Evolutionary conservation across 225 moss, liverwort and hornwort genomes (phyloP).

Genomic region (Takakia lepidozioides): DNA sequence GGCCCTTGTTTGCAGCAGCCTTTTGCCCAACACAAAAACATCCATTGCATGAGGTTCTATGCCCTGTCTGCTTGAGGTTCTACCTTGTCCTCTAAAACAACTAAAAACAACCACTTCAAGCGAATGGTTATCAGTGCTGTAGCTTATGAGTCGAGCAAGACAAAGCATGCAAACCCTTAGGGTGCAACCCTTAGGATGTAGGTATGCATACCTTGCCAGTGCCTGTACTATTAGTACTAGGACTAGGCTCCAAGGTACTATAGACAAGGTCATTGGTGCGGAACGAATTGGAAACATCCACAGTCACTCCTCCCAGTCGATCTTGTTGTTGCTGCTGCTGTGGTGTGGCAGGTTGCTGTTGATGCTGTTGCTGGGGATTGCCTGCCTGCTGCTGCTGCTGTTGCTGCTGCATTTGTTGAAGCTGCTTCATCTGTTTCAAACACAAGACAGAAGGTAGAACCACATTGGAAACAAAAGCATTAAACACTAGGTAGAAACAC

Average conservation of each 20-base stretch:
- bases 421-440: constrained; percentile 83
- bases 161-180: no score
- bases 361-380: constrained; percentile 44
- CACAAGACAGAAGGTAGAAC: no score
- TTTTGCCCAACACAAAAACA: constrained; percentile 67
- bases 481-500: no score
- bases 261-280: constrained; percentile 80
- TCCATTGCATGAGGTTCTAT: constrained; percentile 60
- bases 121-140: no score
- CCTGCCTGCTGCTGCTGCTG: constrained; percentile 27
- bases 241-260: constrained; percentile 45
- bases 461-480: no score
- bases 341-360: constrained; percentile 33
- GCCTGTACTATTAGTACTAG: constrained; percentile 66
- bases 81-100: constrained; percentile 59
- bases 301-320: constrained; percentile 70
- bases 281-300: constrained; percentile 87
- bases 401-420: constrained; percentile 77
- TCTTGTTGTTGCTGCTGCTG: constrained; percentile 55
- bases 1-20: constrained; percentile 92
- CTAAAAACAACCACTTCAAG: no score
- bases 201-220: constrained; percentile 54
- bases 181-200: no score
- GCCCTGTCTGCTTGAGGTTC: constrained; percentile 55
- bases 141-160: no score